Conservation (phyloP, 148 eudicot genomes). For the Chenopodium formosanum region DNA sequence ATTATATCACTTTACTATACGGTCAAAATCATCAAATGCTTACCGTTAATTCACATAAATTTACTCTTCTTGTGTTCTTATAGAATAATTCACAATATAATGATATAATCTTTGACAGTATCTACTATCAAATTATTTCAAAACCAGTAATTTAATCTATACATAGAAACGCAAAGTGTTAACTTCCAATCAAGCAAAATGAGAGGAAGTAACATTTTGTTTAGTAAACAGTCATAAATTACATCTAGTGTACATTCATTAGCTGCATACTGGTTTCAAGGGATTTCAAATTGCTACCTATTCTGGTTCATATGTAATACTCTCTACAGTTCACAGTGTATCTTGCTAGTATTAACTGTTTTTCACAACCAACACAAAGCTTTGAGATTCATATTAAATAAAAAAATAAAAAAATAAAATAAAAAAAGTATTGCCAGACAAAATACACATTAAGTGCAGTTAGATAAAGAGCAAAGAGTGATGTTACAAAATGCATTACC, state of each 20-base stretch:
- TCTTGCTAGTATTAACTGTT: neutral
- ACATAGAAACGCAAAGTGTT: neutral
- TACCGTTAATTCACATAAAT: no score
- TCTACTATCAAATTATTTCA: no score
- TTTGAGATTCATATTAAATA: neutral
- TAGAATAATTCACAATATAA: no score
- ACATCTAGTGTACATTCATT: neutral
- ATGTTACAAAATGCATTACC: constrained; percentile 39
- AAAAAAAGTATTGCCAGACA: neutral
- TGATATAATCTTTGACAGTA: no score
- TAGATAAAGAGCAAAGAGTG: neutral
- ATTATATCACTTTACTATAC: no score
- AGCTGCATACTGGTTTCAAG: neutral
- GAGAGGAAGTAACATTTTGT: neutral
- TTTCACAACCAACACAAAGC: neutral
- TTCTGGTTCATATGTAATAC: neutral
- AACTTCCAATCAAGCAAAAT: neutral
- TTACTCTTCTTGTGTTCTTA: no score
- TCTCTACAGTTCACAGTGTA: neutral
- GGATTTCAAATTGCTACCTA: neutral
- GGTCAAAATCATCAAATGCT: no score
- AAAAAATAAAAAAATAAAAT: no score
- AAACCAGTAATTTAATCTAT: no score
- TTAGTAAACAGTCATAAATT: neutral
- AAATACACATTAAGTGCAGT: neutral